Evolutionary conservation across 179 eudicot genomes (phyloP), one percentile per base, ranked within the genome.

Genomic region (Silene vulgaris): DNA sequence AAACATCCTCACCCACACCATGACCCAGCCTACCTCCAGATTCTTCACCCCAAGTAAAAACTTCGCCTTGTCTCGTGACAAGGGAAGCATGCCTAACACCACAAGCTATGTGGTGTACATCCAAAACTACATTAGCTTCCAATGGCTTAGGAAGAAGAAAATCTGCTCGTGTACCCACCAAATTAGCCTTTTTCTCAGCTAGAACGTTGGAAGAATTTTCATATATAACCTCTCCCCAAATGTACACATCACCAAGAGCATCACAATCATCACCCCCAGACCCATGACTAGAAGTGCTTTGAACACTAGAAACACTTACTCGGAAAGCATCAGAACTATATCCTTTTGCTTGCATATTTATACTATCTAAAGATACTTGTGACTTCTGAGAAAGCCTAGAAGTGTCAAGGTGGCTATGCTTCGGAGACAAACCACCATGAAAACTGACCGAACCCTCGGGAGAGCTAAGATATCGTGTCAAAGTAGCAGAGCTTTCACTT

Each of bases 11-110:
- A 28, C 88, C 88, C 75, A 89, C 86, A 57, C 97, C 97, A 83
- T 92, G 97, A 61, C 97, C 97, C 37, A 92, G 89, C 76, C 97
- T 84, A 29, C 97, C 97, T 65, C 97, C 97, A 45, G 97, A 89
- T 83, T 92, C 96, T 66, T 92, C 97, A 68, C 97, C 97, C 97
- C 97, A 92, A 13, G 91, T 89, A 78, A 92, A 92, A 77, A 89
- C 84, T 78, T 92, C 97, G 1, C 97, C 97, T 80, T 89, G 96
- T 79, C 94, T 81, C 13, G 94, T 91, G 77, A 92, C 97, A 23
- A 92, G 85, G 75, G 96, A 88, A 59, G 94, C 94, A 83, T 92
- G 92, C 76, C 86, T 79, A 69, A 91, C 92, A 71, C 97, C 97
- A 85, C 97, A 92, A 68, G 94, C 90, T 62, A 92, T 86, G 80